Percentiles rank a stretch among this genome's conserved stretches.
phyloP scores from a whole-genome alignment of 192 early-diverging fungal genomes.

The Coemansia nantahalensis region DNA sequence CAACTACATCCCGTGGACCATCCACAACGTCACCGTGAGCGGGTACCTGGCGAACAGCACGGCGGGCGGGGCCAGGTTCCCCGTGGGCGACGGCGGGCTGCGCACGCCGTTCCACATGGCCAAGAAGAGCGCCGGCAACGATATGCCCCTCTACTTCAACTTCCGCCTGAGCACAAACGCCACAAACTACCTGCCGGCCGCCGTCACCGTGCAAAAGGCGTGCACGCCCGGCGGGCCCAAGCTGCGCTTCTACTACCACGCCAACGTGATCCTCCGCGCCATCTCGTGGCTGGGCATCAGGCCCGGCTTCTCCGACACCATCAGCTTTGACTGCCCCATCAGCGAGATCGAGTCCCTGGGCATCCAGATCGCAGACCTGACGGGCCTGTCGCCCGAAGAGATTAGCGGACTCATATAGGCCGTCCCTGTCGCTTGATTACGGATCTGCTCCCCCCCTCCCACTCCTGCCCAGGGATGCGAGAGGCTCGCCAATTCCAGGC shows the following conservation, averaged over 20 bases:
- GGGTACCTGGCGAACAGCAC: constrained; percentile 36
- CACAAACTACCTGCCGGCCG: constrained; percentile 35
- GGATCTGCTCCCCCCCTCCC: no score
- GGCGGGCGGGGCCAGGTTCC: constrained; percentile 32
- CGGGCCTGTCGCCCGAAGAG: constrained; percentile 12
- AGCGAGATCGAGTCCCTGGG: constrained; percentile 43
- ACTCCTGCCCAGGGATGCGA: no score
- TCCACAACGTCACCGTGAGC: constrained; percentile 53
- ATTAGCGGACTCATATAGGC: background rate
- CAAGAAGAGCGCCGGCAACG: constrained; percentile 25
- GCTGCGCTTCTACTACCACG: constrained; percentile 46
- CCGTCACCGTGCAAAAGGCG: constrained; percentile 28
- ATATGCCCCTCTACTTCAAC: constrained; percentile 50
- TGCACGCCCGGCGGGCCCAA: constrained; percentile 38
- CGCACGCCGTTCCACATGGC: constrained; percentile 46
- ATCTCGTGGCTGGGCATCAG: constrained; percentile 56
- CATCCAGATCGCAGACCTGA: constrained; percentile 45
- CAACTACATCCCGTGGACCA: constrained; percentile 56
- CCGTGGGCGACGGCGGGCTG: constrained; percentile 50
- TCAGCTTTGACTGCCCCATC: constrained; percentile 47
- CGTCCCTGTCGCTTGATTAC: no score
- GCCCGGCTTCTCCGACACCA: constrained; percentile 47
- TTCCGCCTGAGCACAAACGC: constrained; percentile 43
- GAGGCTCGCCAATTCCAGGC: no score
- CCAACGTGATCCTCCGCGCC: constrained; percentile 43